Evolutionary conservation across 768 basidiomycete genomes (phyloP), one percentile per base, ranked within the genome.

Genomic region (Leccinum ochraceum): DNA sequence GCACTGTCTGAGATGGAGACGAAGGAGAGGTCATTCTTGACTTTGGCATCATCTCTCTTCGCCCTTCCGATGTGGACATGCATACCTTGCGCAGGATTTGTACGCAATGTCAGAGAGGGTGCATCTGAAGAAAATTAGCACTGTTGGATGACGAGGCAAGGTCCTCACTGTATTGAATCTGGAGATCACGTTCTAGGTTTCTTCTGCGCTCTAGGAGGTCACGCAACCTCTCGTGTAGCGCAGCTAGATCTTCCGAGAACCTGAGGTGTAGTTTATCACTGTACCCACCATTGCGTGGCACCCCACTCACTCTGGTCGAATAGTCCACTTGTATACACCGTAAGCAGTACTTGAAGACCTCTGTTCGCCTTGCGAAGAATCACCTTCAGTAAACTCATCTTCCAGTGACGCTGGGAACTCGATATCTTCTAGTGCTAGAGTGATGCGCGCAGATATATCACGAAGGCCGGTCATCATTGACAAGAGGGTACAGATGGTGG

Each of bases 31-130:
- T 84, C 77, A 13, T 67, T 68, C 61, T 80, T 79, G 36, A 89
- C 66, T 60, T 75, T 80, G 13, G 67, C 66, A 53, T 80, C 81
- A 61, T 91, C 89, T 30, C 86, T 84, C 71, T 85, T 92, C 6
- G 80, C 75, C 65, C 81, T 84, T 28, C 80, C 78, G 28, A 94
- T 74, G 63, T 93, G 92, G 46, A 93, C 81, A 69, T 90, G 88
- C 79, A 87, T 83, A 6, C 92, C 92, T 49, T 86, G 84, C 10
- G 80, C 80, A 17, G 86, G 81, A 1, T 83, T 87, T 26, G 85
- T 83, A 42, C 90, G 86, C 50, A 94, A 78, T 13, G 89, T 86
- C 62, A 94, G 68, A 13, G 92, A 92, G 24, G 88, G 85, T 1
- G 86, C 83, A 73, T 77, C 92, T 94, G 54, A 10, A 59, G 36